Conservation (phyloP, 1,139 yeast species). For the Magnusiomyces paraingens region DNA sequence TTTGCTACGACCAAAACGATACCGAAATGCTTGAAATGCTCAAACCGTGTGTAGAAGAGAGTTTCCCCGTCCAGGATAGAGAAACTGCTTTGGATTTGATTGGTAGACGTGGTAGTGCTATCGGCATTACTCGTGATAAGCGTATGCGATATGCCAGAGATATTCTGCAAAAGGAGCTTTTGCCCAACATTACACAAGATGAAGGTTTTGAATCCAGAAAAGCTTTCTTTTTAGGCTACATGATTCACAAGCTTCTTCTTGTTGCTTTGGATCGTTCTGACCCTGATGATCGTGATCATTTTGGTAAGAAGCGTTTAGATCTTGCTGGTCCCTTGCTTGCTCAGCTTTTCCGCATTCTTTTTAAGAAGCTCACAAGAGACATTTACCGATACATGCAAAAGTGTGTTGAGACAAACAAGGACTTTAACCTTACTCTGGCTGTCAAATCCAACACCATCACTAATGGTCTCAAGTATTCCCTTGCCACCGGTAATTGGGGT, state of each 20-base stretch:
- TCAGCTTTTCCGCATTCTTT: constrained; percentile 85
- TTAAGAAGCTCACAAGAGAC: constrained; percentile 89
- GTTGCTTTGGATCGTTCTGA: constrained; percentile 97
- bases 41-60: constrained; percentile 98
- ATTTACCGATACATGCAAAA: constrained; percentile 98
- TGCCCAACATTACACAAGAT: constrained; percentile 95
- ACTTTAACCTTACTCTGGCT: constrained; percentile 90
- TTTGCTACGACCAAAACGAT: constrained; percentile 94
- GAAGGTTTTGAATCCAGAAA: constrained; percentile 96
- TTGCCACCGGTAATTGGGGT: constrained; percentile 99
- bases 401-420: constrained; percentile 96
- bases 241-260: constrained; percentile 88
- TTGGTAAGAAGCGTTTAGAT: constrained; percentile 96
- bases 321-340: constrained; percentile 97
- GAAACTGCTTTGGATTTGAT: constrained; percentile 97
- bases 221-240: constrained; percentile 94
- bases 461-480: constrained; percentile 92
- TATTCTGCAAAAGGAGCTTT: constrained; percentile 87
- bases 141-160: constrained; percentile 98
- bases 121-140: constrained; percentile 94
- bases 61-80: constrained; percentile 94
- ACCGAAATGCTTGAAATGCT: constrained; percentile 99
- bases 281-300: constrained; percentile 98
- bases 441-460: constrained; percentile 96
- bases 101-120: constrained; percentile 93